Evolutionary conservation across 441 rosid genomes (phyloP).

Genomic region (Kokia cookei): DNA sequence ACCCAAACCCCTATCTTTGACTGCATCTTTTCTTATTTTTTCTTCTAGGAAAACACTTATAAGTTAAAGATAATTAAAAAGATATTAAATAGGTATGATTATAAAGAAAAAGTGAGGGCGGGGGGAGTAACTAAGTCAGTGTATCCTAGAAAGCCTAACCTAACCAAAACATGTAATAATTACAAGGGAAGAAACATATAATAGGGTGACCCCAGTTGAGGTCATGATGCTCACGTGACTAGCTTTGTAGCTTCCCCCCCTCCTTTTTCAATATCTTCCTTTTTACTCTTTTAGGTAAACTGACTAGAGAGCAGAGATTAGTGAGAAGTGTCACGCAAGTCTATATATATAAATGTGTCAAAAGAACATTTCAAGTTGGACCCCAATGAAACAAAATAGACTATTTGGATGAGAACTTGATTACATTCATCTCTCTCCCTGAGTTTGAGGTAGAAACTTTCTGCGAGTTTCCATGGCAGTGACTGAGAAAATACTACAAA

Average conservation of each 20-base stretch:
- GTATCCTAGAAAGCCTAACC: conserved; percentile 9
- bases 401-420: conserved; percentile 11
- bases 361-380: conserved; percentile 9
- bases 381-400: background rate
- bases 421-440: conserved; percentile 1
- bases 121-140: background rate
- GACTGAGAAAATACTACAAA: background rate
- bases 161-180: conserved; percentile 21
- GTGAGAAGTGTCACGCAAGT: background rate
- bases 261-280: background rate
- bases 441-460: conserved; percentile 14
- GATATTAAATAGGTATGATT: too few species aligned
- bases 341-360: background rate
- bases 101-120: too few species aligned
- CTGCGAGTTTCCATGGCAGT: conserved; percentile 28
- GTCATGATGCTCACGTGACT: conserved; percentile 32
- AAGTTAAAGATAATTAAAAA: background rate
- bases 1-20: background rate
- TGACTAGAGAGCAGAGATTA: background rate
- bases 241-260: background rate
- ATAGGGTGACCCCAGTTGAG: conserved; percentile 11
- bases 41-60: too few species aligned
- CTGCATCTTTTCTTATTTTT: background rate
- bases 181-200: background rate
- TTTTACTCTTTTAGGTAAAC: background rate